Evolutionary conservation across 2,329 filamentous ascomycete species (phyloP), one percentile per base, ranked within the genome.

Genomic region (Neopestalotiopsis rosae): DNA sequence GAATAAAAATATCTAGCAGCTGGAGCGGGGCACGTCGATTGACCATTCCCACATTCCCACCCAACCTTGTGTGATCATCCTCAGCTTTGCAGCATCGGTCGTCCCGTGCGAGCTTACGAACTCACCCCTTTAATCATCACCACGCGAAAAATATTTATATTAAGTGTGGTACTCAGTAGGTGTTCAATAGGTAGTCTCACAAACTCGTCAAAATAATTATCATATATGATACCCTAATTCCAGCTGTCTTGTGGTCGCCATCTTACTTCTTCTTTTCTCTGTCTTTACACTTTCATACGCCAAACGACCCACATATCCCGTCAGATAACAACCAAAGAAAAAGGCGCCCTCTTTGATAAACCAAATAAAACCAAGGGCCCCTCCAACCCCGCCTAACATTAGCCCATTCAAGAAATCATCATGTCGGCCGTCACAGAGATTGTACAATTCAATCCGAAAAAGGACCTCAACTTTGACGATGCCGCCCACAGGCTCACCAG

Each of bases 401-500:
- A 28, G 24, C 24, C 1, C 24, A 28, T 28, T 28, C 24, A 49
- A 52, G 20, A 45, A 69, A 59, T 5, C 5, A 62, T 30, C 61
- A 77, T 76, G 76, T 66, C 73, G 0, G 71, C 74, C 68, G 69
- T 76, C 57, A 77, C 75, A 12, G 75, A 77, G 69, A 38, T 76
- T 49, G 68, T 71, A 59, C 14, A 66, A 28, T 6, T 74, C n/a
- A 59, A 61, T 14, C 61, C 76, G n/a, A 69, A 71, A 7, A 69
- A 72, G 17, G 12, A 63, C 58, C 45, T 52, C 5, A 61, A 69
- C 13, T 69, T 66, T n/a, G 65, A 68, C 38, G 30, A n/a, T 17
- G 65, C 65, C 14, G 28, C 49, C 6, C 17, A 34, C 12, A 56
- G 64, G 13, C 69, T 67, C 7, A 68, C 73, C 1, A 65, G 70